These are phyloP conservation scores for Carpinus viminea DNA, from an alignment of 306 rosid species.

Conservation along the genomic window DNA sequence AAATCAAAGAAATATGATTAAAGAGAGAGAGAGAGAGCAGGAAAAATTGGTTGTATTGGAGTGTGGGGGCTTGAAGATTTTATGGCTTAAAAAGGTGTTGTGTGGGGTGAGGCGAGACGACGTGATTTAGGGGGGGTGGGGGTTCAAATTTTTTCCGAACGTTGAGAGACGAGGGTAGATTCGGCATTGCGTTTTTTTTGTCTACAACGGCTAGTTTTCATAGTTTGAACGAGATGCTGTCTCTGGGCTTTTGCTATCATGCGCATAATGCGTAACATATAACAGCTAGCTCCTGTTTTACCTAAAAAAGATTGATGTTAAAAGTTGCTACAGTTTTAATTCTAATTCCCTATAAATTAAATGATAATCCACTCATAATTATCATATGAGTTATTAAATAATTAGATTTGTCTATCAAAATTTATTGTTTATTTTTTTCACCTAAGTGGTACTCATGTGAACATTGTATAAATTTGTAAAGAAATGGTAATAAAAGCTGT, in stretches of 20 bases:
- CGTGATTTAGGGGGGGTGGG: background rate
- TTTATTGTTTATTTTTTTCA: too few species aligned
- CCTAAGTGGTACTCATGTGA: too few species aligned
- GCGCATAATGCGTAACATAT: background rate
- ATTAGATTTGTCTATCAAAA: too few species aligned
- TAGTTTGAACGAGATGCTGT: background rate
- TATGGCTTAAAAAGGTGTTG: background rate
- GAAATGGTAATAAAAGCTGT: too few species aligned
- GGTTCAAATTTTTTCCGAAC: constrained; percentile 38
- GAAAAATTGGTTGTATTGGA: background rate
- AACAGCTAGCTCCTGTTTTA: background rate
- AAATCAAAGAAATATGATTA: background rate
- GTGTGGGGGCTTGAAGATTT: background rate
- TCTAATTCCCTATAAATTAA: too few species aligned
- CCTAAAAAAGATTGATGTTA: too few species aligned
- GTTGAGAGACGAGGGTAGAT: constrained; percentile 26
- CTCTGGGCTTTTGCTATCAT: background rate
- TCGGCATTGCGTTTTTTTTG: background rate
- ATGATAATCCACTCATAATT: too few species aligned
- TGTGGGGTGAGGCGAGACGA: background rate
- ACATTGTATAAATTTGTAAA: too few species aligned
- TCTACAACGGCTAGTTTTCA: constrained; percentile 47
- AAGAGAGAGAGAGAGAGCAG: constrained; percentile 16
- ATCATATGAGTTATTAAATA: too few species aligned
- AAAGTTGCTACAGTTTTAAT: too few species aligned